Conservation (phyloP, 2,329 filamentous ascomycete species). For the Aspergillus japonicus region DNA sequence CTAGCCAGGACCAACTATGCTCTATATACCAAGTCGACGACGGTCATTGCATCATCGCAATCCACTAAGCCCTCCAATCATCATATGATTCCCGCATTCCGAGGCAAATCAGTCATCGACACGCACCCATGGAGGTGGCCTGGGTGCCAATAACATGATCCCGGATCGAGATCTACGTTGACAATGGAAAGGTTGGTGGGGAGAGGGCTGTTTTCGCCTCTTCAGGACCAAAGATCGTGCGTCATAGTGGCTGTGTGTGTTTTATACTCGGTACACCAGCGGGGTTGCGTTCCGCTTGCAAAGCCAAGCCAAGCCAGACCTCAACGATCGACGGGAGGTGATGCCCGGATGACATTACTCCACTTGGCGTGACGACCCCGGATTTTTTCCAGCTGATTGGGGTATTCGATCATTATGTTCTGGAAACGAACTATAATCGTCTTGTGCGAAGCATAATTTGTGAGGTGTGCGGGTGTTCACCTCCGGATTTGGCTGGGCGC, state of each 20-base stretch:
- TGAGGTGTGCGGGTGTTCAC: neutral
- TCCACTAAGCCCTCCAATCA: neutral
- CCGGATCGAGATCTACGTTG: neutral
- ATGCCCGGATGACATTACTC: neutral
- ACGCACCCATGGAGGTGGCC: neutral
- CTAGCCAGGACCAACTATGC: neutral
- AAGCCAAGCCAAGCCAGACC: neutral
- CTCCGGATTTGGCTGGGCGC: neutral
- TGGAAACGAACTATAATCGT: too few species aligned
- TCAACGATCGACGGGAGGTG: neutral
- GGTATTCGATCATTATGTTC: neutral
- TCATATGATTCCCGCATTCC: neutral
- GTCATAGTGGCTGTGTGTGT: neutral
- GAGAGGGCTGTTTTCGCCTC: neutral
- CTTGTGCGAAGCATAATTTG: neutral
- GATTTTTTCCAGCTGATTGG: neutral
- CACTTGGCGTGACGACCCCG: neutral
- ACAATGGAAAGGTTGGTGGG: too few species aligned
- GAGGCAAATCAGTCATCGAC: neutral
- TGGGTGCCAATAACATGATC: neutral
- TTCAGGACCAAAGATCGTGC: neutral
- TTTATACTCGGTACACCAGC: too few species aligned
- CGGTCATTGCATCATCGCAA: constrained; percentile 2
- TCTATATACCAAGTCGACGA: neutral
- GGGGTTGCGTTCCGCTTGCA: neutral